Base-by-base conservation (phyloP, 202 grass and related monocot genomes). In the Eragrostis tef region DNA sequence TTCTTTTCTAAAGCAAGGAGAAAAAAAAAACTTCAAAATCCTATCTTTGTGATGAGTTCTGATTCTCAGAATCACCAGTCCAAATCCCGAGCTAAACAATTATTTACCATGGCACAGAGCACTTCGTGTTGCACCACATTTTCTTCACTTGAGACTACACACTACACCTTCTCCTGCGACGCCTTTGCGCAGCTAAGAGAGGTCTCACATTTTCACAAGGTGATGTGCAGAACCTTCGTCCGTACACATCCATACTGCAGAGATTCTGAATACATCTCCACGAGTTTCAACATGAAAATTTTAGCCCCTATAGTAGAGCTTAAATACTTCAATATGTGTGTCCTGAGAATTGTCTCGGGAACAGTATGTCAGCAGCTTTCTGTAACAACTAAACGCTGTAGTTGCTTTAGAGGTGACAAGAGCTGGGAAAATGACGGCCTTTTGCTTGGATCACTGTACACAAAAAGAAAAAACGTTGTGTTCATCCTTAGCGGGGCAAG, bases 351-450 rank as follows among this genome's bases (percentile, higher is more conserved):
- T 63, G n/a, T 76, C 64, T 60, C 74, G 76, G 62, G 72, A 80
- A 70, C 26, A 1, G 65, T 46, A 70, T 64, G 61, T 84, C 87
- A 82, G 83, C 63, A 86, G 67, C 51, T 85, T 77, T 68, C 66
- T 68, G 79, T 51, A 81, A 86, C 83, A 85, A 88, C 82, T 77
- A 98, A 87, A 69, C 78, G 74, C 16, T 90, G 81, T 81, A 99
- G 64, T 87, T 93, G 83, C 83, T 95, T 99, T 44, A 93, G 78
- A 81, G 90, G 85, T 71, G 78, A 86, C 74, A 96, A 64, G 39
- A 99, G 92, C 85, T 93, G 90, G 70, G 90, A 87, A 86, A 99
- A 96, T 19, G 96, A 91, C 26, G 96, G 96, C 29, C 96, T 91
- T 52, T 87, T 93, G 77, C 80, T 91, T 67, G 90, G 96, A 52